Base-by-base conservation (phyloP, 768 basidiomycete genomes). In the Kwoniella sp. region DNA sequence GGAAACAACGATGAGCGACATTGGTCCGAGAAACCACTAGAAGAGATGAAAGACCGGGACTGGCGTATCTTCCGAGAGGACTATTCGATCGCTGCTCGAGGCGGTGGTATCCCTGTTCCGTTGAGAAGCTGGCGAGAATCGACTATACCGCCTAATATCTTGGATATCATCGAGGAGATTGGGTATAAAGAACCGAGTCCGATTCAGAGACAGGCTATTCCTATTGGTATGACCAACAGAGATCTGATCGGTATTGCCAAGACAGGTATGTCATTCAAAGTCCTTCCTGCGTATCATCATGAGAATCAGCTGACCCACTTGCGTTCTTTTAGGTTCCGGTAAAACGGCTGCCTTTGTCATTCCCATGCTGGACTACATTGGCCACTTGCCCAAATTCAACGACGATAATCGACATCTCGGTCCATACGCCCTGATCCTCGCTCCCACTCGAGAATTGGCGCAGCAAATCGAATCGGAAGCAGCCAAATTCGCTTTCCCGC, bases 61-160 rank as follows among this genome's bases (percentile, higher is more conserved):
- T 99, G 96, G 96, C 87, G 96, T 72, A 99, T 99, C 78, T 98
- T 99, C 83, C 83, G 94, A 65, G 96, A 98, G 80, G 96, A 99
- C 81, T 99, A 95, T 82, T 94, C 89, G 74, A 99, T 99, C 63
- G 87, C 91, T 62, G 89, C 94, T 0, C 82, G 94, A 80, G 95
- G 94, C 89, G 96, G 96, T 52, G 84, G 86, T 63, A 97, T 98
- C 59, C 95, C 96, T 13, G 88, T 94, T 67, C 95, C 96, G 1
- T 77, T 99, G 48, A 88, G 96, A 54, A 90, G 89, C 7, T 99
- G 96, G 96, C 78, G 82, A 36, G 96, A 99, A 76, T 93, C 91
- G 2, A 81, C 77, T 19, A 97, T 98, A 50, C 94, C 93, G 9
- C 80, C 84, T 65, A 68, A 83, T 13, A 88, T 99, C 50, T 81